phyloP scores from a whole-genome alignment of 305 asterid genomes.

The Fraxinus greggii region DNA sequence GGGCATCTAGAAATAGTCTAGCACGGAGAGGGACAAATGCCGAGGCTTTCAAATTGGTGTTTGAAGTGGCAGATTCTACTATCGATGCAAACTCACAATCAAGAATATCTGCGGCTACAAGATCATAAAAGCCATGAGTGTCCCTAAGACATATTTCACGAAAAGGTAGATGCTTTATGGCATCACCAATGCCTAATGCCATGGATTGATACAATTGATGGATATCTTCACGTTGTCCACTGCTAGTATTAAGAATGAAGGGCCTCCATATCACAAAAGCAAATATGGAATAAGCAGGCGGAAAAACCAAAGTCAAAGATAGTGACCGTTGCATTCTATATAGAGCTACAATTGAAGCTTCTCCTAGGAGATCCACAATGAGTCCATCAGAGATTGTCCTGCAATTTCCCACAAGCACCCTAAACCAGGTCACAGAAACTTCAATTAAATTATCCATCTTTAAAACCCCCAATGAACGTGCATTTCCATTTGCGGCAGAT shows the following conservation, averaged over 20 bases:
- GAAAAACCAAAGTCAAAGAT: constrained; percentile 69
- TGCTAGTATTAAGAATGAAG: constrained; percentile 47
- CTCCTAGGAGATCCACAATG: constrained; percentile 82
- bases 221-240: constrained; percentile 76
- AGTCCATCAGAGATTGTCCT: constrained; percentile 89
- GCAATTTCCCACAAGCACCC: constrained; percentile 98
- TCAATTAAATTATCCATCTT: constrained; percentile 78
- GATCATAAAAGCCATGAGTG: constrained; percentile 68
- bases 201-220: constrained; percentile 65
- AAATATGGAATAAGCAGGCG: constrained; percentile 84
- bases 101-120: constrained; percentile 66
- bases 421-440: constrained; percentile 89
- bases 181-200: constrained; percentile 59
- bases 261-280: constrained; percentile 86
- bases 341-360: constrained; percentile 82
- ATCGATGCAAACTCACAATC: constrained; percentile 81
- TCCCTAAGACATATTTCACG: constrained; percentile 91
- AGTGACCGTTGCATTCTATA: constrained; percentile 82
- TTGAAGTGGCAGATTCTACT: constrained; percentile 63
- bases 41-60: constrained; percentile 60
- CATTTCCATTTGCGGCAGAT: constrained; percentile 76
- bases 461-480: constrained; percentile 60
- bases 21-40: constrained; percentile 95
- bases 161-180: constrained; percentile 83
- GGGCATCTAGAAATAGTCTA: constrained; percentile 82